Evolutionary conservation across 2,329 filamentous ascomycete genomes (phyloP).

Genomic region (Curvularia eragrostidis): DNA sequence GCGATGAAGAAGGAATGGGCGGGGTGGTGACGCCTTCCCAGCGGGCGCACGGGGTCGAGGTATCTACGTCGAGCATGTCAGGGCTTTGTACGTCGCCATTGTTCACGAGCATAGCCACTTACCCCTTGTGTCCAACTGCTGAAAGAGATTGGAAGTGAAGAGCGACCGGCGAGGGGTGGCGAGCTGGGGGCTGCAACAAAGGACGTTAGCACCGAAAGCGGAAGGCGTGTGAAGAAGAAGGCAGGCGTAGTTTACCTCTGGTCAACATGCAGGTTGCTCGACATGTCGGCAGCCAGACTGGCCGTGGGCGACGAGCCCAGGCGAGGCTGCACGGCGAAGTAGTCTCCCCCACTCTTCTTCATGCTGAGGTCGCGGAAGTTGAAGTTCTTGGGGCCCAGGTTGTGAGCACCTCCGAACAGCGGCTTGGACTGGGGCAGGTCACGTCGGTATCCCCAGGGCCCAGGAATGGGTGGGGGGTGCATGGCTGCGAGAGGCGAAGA

Average conservation of each 20-base stretch:
- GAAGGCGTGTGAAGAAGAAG: conserved; percentile 39
- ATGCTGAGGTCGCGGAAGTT: conserved; percentile 78
- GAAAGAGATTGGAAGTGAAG: conserved; percentile 76
- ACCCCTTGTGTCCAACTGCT: conserved; percentile 65
- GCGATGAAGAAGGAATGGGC: conserved; percentile 83
- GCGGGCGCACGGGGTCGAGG: conserved; percentile 54
- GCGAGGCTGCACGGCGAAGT: conserved; percentile 80
- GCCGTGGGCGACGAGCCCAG: conserved; percentile 88
- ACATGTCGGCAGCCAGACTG: conserved; percentile 90
- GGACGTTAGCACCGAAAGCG: conserved; percentile 48
- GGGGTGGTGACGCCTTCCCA: conserved; percentile 80
- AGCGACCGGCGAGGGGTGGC: conserved; percentile 84
- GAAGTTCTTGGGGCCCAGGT: conserved; percentile 69
- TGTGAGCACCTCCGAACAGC: conserved; percentile 59
- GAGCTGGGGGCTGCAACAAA: conserved; percentile 72
- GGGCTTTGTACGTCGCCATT: conserved; percentile 34
- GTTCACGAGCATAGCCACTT: conserved; percentile 48
- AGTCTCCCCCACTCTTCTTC: conserved; percentile 75
- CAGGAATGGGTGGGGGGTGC: conserved; percentile 73
- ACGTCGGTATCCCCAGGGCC: conserved; percentile 67
- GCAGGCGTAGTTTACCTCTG: conserved; percentile 70
- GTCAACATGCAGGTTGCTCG: conserved; percentile 96
- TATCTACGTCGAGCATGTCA: conserved; percentile 46
- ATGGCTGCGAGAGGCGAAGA: conserved; percentile 94
- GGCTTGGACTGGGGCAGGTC: conserved; percentile 62